phyloP scores from a whole-genome alignment of 2,329 filamentous ascomycete species.

The Falciphora oryzae region DNA sequence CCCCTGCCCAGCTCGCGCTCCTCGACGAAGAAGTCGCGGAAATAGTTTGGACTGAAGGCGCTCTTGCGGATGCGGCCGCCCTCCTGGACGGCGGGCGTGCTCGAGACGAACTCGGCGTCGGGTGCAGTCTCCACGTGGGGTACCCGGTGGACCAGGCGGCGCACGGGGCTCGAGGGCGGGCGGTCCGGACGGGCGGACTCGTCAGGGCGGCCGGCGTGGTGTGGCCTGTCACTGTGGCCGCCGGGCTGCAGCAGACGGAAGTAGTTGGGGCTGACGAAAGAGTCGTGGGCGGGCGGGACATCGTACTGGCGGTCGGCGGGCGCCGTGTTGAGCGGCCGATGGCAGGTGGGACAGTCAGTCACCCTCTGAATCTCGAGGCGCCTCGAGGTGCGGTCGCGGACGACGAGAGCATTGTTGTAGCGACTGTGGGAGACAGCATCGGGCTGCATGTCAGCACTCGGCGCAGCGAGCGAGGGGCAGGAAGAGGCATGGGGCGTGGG shows the following conservation, averaged over 20 bases:
- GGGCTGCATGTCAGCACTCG: not conserved
- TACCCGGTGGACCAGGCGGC: slow-evolving; percentile 44
- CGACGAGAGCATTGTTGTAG: slow-evolving; percentile 86
- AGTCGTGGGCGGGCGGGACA: slow-evolving; percentile 40
- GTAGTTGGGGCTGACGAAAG: slow-evolving; percentile 86
- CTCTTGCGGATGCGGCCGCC: slow-evolving; percentile 72
- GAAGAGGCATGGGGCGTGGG: slow-evolving; percentile 12
- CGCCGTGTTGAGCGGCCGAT: slow-evolving; percentile 58
- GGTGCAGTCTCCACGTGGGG: slow-evolving; percentile 20
- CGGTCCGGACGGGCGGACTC: slow-evolving; percentile 35
- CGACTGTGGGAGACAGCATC: slow-evolving; percentile 51
- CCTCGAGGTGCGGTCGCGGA: slow-evolving; percentile 79
- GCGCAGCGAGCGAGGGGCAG: not conserved
- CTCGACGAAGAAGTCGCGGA: slow-evolving; percentile 87
- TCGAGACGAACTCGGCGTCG: slow-evolving; percentile 47
- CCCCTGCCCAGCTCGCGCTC: slow-evolving; percentile 81
- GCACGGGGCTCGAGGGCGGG: slow-evolving; percentile 46
- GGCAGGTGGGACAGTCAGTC: slow-evolving; percentile 85
- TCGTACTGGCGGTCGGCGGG: slow-evolving; percentile 44
- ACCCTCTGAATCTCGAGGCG: slow-evolving; percentile 76
- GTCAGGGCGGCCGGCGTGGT: slow-evolving; percentile 49
- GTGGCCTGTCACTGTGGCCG: slow-evolving; percentile 40
- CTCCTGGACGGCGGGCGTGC: slow-evolving; percentile 37
- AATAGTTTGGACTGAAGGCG: slow-evolving; percentile 90
- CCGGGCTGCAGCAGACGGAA: slow-evolving; percentile 80